These are phyloP conservation scores for Rhodotorula sp. DNA, from an alignment of 1,284 basidiomycete species.

Conservation along the genomic window DNA sequence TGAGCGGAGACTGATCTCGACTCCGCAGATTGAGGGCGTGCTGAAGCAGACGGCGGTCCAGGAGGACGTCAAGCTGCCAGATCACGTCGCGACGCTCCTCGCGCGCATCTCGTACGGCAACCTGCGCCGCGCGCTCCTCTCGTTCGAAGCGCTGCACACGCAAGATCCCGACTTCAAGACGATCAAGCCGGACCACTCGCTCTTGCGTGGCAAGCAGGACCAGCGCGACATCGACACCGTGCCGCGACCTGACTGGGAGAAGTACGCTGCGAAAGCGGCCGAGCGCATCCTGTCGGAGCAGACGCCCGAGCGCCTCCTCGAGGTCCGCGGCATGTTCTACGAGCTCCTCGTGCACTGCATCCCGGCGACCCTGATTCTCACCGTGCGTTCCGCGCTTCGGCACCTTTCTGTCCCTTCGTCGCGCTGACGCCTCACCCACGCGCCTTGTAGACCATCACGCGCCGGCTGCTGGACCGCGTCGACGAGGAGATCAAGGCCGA, in stretches of 20 bases:
- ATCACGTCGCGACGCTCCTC: conserved; percentile 71
- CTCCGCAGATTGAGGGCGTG: conserved; percentile 71
- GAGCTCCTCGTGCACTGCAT: conserved; percentile 97
- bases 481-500: conserved; percentile 86
- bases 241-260: conserved; percentile 97
- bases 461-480: conserved; percentile 78
- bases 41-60: conserved; percentile 78
- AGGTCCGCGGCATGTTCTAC: conserved; percentile 89
- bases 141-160: conserved; percentile 94
- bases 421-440: background rate
- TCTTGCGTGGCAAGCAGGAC: conserved; percentile 54
- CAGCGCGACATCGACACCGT: conserved; percentile 69
- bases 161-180: conserved; percentile 56
- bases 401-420: background rate
- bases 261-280: conserved; percentile 93
- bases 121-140: conserved; percentile 88
- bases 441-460: conserved; percentile 72
- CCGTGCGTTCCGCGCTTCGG: conserved; percentile 57
- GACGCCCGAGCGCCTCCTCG: conserved; percentile 85
- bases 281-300: conserved; percentile 91
- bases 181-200: conserved; percentile 38
- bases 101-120: conserved; percentile 83
- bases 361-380: conserved; percentile 86
- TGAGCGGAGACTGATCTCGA: background rate
- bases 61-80: conserved; percentile 78